Evolutionary conservation across 2,329 filamentous ascomycete genomes (phyloP).

Genomic region (Blumeria hordei): DNA sequence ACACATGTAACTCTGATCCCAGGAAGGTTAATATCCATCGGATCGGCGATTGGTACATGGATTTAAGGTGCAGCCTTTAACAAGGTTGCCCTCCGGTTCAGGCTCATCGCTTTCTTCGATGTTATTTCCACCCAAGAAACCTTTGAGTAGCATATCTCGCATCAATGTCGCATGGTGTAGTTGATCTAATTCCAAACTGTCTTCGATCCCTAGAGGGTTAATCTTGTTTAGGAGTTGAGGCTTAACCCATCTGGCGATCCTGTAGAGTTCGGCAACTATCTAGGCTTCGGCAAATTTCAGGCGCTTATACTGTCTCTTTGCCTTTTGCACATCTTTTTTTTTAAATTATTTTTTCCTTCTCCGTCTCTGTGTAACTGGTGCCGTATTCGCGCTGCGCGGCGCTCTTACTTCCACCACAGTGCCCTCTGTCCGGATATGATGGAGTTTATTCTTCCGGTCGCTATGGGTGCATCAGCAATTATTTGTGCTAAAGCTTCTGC

Average conservation of each 20-base stretch:
- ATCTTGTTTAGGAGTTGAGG: neutral
- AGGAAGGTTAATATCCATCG: too few relatives aligned
- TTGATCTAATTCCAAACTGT: neutral
- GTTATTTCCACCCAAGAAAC: neutral
- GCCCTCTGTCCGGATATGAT: neutral
- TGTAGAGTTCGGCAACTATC: neutral
- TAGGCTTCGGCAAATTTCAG: neutral
- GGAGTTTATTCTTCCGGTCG: neutral
- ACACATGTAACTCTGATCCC: too few relatives aligned
- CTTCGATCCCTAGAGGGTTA: neutral
- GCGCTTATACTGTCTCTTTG: neutral
- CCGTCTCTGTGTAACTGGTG: neutral
- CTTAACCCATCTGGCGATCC: neutral
- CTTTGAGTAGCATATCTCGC: neutral
- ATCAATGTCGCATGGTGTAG: neutral
- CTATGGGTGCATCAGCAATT: neutral
- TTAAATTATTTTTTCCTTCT: neutral
- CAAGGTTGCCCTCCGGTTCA: too few relatives aligned
- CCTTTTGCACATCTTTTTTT: too few relatives aligned
- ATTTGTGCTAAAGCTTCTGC: neutral
- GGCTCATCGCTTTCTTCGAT: too few relatives aligned
- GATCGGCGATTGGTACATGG: too few relatives aligned
- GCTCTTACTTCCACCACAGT: neutral
- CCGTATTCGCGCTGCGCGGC: neutral
- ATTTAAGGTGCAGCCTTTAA: too few relatives aligned